phyloP scores from a whole-genome alignment of 352 stramenopile genomes.

The Phytophthora sp. region DNA sequence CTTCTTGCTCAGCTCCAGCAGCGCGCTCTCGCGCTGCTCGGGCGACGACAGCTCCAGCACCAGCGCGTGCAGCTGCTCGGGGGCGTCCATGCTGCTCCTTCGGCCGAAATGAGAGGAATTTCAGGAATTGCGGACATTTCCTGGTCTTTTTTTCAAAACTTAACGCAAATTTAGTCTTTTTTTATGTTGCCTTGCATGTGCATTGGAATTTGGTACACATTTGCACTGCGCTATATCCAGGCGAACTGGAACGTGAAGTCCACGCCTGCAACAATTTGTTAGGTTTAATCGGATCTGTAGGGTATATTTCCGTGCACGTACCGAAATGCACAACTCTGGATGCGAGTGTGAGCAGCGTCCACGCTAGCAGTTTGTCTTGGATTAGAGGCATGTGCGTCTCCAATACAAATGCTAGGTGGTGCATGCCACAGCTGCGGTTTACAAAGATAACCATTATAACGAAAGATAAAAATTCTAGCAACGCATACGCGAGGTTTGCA shows the following conservation, averaged over 20 bases:
- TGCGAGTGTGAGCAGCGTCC: constrained; percentile 1
- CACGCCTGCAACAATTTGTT: constrained; percentile 5
- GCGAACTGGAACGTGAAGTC: constrained; percentile 21
- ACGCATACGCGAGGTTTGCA: constrained; percentile 14
- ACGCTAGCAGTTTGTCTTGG: constrained; percentile 12
- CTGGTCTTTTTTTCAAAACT: not conserved
- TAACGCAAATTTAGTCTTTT: too few species aligned
- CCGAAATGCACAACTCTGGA: constrained; percentile 9
- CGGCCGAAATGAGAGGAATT: too few species aligned
- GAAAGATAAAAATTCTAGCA: constrained; percentile 30
- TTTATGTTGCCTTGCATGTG: too few species aligned
- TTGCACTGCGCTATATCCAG: not conserved
- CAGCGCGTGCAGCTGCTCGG: constrained; percentile 87
- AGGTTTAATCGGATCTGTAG: too few species aligned
- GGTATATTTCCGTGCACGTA: too few species aligned
- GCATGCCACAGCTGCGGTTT: too few species aligned
- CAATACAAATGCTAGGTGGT: constrained; percentile 35
- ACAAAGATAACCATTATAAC: constrained; percentile 7
- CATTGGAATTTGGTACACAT: too few species aligned
- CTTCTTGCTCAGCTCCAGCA: constrained; percentile 99
- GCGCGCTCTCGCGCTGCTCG: constrained; percentile 95
- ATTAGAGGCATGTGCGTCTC: constrained; percentile 27
- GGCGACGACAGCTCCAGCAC: constrained; percentile 94
- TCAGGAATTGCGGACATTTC: not conserved
- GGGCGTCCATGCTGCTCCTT: constrained; percentile 46